A percentile compares a stretch with the other conserved stretches of the same genome.
These are phyloP conservation scores for Scenedesmus sp. DNA, from an alignment of 163 green algal genomes.

Conservation along the genomic window DNA sequence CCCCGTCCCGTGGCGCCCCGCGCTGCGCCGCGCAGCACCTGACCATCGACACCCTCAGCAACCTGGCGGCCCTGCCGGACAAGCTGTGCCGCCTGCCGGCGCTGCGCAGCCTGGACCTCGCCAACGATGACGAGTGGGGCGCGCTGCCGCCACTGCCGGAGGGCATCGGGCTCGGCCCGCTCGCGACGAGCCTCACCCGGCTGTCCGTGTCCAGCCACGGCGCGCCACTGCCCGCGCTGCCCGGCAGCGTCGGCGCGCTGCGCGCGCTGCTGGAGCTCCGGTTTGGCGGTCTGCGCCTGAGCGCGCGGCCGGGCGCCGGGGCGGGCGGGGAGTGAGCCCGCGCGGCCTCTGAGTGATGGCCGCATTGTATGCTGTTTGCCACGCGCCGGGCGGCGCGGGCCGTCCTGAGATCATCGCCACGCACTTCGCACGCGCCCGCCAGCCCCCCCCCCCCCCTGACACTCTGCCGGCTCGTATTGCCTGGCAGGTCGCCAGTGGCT, in stretches of 20 bases:
- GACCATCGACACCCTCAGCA: neutral
- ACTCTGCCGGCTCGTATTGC: too few relatives aligned
- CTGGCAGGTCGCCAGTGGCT: too few relatives aligned
- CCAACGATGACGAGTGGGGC: neutral
- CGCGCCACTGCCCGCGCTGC: neutral
- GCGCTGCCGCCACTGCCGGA: neutral
- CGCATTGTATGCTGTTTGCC: neutral
- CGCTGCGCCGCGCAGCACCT: too few relatives aligned
- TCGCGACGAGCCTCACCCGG: neutral
- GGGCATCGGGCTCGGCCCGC: neutral
- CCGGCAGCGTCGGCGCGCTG: constrained; percentile 1
- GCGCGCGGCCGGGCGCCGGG: too few relatives aligned
- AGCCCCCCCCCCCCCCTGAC: too few relatives aligned
- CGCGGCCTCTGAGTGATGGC: too few relatives aligned
- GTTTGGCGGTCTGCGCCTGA: neutral
- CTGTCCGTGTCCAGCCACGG: neutral
- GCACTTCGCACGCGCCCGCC: too few relatives aligned
- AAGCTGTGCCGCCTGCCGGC: neutral
- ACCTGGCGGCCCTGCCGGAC: neutral
- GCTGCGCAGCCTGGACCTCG: neutral
- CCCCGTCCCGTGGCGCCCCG: too few relatives aligned
- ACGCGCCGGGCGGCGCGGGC: neutral
- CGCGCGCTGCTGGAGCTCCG: neutral
- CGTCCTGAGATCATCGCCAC: neutral
- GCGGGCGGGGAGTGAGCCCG: neutral